phyloP scores from a whole-genome alignment of 2,329 filamentous ascomycete genomes.

The Arthroderma sp. region DNA sequence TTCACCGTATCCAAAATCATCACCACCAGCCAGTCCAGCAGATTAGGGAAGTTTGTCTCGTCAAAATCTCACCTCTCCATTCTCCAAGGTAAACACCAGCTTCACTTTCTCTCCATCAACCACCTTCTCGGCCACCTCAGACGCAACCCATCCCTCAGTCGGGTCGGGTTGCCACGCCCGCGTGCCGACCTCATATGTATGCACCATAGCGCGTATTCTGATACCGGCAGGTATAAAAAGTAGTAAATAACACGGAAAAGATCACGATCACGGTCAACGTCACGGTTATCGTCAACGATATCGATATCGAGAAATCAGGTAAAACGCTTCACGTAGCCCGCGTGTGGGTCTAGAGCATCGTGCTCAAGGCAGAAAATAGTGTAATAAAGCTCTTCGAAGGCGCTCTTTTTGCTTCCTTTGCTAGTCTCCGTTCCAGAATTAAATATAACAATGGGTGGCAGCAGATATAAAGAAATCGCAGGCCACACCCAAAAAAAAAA shows the following conservation, averaged over 20 bases:
- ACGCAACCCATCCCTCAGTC: conserved; percentile 94
- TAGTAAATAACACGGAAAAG: conserved; percentile 1
- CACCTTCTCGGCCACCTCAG: conserved; percentile 78
- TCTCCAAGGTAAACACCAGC: conserved; percentile 78
- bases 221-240: neutral
- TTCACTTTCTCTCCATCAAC: conserved; percentile 75
- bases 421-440: conserved; percentile 1
- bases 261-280: conserved; percentile 3
- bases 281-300: conserved; percentile 3
- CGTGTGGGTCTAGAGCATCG: conserved; percentile 2
- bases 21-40: neutral
- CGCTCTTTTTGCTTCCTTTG: neutral
- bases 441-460: neutral
- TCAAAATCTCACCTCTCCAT: conserved; percentile 63
- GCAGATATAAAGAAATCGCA: neutral
- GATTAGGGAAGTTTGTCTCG: conserved; percentile 2
- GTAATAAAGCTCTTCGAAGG: neutral
- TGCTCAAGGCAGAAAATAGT: neutral
- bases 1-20: conserved; percentile 3
- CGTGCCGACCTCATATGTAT: conserved; percentile 91
- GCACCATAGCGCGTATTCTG: conserved; percentile 53
- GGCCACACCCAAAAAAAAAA: neutral
- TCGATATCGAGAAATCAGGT: neutral
- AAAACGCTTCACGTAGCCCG: neutral
- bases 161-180: conserved; percentile 96